phyloP scores from a whole-genome alignment of 345 rosid genomes.

The Populus simonii region DNA sequence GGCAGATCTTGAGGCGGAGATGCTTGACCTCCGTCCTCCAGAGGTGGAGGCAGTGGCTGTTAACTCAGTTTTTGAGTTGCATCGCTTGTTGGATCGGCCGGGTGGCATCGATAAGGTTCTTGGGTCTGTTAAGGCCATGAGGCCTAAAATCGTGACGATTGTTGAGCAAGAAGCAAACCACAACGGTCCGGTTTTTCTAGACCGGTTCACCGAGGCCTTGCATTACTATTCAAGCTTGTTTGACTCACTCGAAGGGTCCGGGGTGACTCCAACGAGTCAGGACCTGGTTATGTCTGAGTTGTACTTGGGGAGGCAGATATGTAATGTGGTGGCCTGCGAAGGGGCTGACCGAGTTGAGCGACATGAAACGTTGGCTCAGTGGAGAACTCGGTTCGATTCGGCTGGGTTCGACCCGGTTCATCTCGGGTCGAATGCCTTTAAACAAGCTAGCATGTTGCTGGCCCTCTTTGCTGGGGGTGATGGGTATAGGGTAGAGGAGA shows the following conservation, averaged over 20 bases:
- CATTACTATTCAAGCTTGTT: slow-evolving; percentile 36
- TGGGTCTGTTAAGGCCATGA: slow-evolving; percentile 25
- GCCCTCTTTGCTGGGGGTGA: slow-evolving; percentile 71
- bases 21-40: slow-evolving; percentile 27
- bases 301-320: slow-evolving; percentile 37
- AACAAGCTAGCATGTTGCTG: slow-evolving; percentile 79
- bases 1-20: slow-evolving; percentile 31
- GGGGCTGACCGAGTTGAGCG: slow-evolving; percentile 75
- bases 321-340: slow-evolving; percentile 49
- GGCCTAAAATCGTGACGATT: slow-evolving; percentile 31
- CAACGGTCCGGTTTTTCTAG: slow-evolving; percentile 28
- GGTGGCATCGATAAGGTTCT: slow-evolving; percentile 32
- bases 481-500: slow-evolving; percentile 88
- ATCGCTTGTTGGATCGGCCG: slow-evolving; percentile 25
- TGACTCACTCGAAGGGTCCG: slow-evolving; percentile 36
- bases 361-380: slow-evolving; percentile 65
- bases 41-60: slow-evolving; percentile 31
- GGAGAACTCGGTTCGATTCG: slow-evolving; percentile 54
- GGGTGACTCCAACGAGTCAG: slow-evolving; percentile 19
- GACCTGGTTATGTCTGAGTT: slow-evolving; percentile 37
- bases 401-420: slow-evolving; percentile 70
- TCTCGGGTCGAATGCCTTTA: slow-evolving; percentile 81
- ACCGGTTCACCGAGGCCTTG: slow-evolving; percentile 33
- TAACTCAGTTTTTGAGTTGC: slow-evolving; percentile 34
- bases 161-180: slow-evolving; percentile 38